Evolutionary conservation across 768 basidiomycete species (phyloP).

Genomic region (Pleurotus platypus): DNA sequence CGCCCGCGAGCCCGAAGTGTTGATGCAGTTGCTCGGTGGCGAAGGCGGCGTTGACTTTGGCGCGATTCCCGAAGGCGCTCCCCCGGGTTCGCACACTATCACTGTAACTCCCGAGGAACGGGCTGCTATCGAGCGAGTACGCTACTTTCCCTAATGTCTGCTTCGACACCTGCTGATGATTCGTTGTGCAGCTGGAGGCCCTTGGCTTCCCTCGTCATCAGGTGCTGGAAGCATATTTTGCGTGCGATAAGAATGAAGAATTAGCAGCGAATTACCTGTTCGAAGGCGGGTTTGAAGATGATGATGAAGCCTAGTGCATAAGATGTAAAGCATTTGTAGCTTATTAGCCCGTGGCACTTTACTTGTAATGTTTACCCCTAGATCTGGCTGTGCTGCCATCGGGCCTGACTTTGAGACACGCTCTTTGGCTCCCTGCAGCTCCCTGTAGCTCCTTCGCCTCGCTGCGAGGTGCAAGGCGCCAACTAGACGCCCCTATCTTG

Average conservation of each 20-base stretch:
- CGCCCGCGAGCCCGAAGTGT: conserved; percentile 65
- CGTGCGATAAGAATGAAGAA: conserved; percentile 96
- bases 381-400: too few relatives aligned
- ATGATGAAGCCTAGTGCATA: not conserved
- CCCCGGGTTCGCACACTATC: conserved; percentile 59
- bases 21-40: conserved; percentile 61
- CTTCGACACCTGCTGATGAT: conserved; percentile 1
- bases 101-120: conserved; percentile 84
- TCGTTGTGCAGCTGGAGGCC: conserved; percentile 61
- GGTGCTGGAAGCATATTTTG: conserved; percentile 87
- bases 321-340: too few relatives aligned
- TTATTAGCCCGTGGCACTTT: too few relatives aligned
- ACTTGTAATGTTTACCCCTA: too few relatives aligned
- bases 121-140: conserved; percentile 84
- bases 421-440: too few relatives aligned
- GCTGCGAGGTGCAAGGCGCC: too few relatives aligned
- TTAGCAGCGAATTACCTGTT: conserved; percentile 93
- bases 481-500: too few relatives aligned
- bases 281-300: conserved; percentile 61
- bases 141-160: conserved; percentile 22
- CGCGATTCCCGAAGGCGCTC: conserved; percentile 37
- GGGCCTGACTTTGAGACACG: too few relatives aligned
- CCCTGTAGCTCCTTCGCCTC: too few relatives aligned
- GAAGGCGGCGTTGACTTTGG: conserved; percentile 33
- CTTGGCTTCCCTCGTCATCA: conserved; percentile 83